Evolutionary conservation across 768 basidiomycete genomes (phyloP), one percentile per base, ranked within the genome.

Genomic region (Boletellus emodensis): DNA sequence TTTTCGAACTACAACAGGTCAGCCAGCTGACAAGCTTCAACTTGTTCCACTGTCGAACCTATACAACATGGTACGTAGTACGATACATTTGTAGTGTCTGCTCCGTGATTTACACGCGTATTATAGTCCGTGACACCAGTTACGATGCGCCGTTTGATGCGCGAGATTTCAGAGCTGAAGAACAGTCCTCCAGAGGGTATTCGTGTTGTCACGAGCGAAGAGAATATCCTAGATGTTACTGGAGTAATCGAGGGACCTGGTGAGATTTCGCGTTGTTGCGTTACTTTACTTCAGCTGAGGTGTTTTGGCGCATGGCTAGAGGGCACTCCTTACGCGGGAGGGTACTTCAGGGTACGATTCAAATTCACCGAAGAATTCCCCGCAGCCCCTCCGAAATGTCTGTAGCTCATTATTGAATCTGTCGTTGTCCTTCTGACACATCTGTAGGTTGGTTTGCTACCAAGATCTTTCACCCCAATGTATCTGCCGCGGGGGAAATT

Each of bases 391-490:
- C 94, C 94, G 8, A 96, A 94, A 75, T 96, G 95, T 94, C 5
- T 30, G 45, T 46, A 28, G 17, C n/a, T 41, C 18, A 39, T 46
- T 41, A 42, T 49, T 12, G 1, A 32, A 1, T 32, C 7, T 51
- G 10, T 8, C 12, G 15, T 45, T 14, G 4, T 4, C 22, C 17
- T 48, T 30, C 18, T 56, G 52, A 65, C 41, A 28, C 32, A 47
- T 45, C 11, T 37, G 11, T 57, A 95, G 94, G 94, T 63, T 86
- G 90, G 75, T 88, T 96, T 58, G 73, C 79, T 13, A 96, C 94
- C 44, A 96, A 95, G 74, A 94, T 98, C 49, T 97, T 97, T 70
- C 94, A 97, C 61, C 94, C 95, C 0, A 98, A 98, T 61, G 92
- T 98, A 36, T 94, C 93, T 0, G 77, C 80, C 32, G 68, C 80